Evolutionary conservation across 768 basidiomycete species (phyloP).

Genomic region (Mycena kentingensis): DNA sequence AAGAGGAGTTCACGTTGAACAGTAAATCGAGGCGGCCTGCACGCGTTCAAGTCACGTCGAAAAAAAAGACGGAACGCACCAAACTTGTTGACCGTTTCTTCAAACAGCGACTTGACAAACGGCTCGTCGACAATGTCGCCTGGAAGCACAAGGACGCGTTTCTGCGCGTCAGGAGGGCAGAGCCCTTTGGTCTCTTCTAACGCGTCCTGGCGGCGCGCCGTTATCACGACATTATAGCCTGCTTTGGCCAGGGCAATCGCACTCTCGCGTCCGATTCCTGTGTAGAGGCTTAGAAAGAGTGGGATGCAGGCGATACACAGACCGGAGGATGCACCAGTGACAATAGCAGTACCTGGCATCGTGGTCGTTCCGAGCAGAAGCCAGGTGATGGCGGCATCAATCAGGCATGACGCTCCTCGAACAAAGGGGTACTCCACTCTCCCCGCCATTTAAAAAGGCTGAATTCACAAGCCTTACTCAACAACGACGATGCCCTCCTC

Average conservation of each 20-base stretch:
- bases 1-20: conserved; percentile 66
- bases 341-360: conserved; percentile 34
- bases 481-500: neutral
- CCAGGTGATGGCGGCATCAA: too few relatives aligned
- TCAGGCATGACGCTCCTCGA: conserved; percentile 1
- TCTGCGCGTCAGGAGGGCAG: conserved; percentile 35
- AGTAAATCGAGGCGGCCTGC: conserved; percentile 70
- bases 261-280: conserved; percentile 66
- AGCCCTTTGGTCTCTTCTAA: conserved; percentile 56
- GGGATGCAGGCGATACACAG: conserved; percentile 22
- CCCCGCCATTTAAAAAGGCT: neutral
- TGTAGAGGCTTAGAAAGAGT: neutral
- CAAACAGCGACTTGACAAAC: conserved; percentile 64
- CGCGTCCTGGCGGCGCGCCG: conserved; percentile 59
- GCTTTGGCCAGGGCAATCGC: conserved; percentile 70
- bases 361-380: neutral
- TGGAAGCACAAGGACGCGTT: conserved; percentile 45
- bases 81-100: conserved; percentile 51
- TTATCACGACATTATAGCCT: conserved; percentile 70
- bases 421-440: neutral
- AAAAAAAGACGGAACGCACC: conserved; percentile 39
- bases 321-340: conserved; percentile 61
- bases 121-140: conserved; percentile 70
- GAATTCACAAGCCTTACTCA: neutral
- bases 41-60: neutral